Evolutionary conservation across 352 stramenopile species (phyloP), one percentile per base, ranked within the genome.

Genomic region (Pythium brachiatum): DNA sequence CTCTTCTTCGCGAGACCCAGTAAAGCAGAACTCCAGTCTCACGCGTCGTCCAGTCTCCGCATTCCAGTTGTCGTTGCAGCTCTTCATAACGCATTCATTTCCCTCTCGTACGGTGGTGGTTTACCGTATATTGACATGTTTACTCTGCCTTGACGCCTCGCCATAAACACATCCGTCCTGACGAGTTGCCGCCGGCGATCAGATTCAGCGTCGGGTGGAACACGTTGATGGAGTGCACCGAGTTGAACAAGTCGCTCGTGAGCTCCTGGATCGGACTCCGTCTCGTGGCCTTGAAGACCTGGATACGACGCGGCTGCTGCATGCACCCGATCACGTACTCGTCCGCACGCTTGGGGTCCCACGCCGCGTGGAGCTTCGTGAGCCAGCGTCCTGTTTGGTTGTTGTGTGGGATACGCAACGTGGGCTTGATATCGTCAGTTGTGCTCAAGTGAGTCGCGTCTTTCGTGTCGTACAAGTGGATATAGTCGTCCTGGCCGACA

Each of bases 331-430:
- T 83, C 9, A 94, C 81, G 57, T 93, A 95, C 47, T 83, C 74
- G 46, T 83, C 73, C n/a, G 70, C 62, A 26, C 79, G 63, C 64
- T 94, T 92, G 1, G 84, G 84, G 57, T 96, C 77, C 86, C 86
- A 95, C 21, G 78, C 61, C 1, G 84, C 81, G 53, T 94, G 84
- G 31, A 95, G 75, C 60, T 95, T 96, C 8, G 84, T 95, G 25
- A 96, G 81, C 88, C 88, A 96, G 5, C 86, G 83, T 0, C 88
- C 88, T 0, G 88, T 95, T 4, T 87, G 62, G 64, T 96, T 96
- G 68, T 95, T 92, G 69, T 96, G 88, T 1, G 82, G 79, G 50
- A 96, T 74, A 2, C 58, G 59, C 29, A 90, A 59, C 31, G 66
- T 64, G 5, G 78, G 69, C 18, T 62, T 48, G 16, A 79, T n/a